Percentiles rank a stretch among this genome's conserved stretches.
Evolutionary conservation across 2,329 filamentous ascomycete genomes (phyloP).

Genomic region (Mycosphaerella sp.): DNA sequence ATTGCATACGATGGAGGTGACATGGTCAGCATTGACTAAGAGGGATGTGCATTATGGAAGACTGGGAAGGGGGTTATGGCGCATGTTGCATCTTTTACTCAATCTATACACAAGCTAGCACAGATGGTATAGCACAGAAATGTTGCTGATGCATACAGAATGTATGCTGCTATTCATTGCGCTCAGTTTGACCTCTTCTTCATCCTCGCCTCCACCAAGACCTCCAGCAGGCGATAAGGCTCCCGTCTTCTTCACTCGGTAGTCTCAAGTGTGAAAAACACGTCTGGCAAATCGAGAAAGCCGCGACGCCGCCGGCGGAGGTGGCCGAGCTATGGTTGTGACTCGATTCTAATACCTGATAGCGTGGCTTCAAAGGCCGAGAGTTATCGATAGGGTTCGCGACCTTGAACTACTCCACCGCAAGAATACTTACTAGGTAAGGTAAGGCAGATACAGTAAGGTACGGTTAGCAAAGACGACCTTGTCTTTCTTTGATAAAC

Average conservation of each 20-base stretch:
- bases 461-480: too few relatives aligned
- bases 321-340: conserved; percentile 1
- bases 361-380: conserved; percentile 1
- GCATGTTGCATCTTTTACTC: not conserved
- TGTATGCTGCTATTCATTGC: too few relatives aligned
- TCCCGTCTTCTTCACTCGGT: not conserved
- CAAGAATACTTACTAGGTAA: too few relatives aligned
- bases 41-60: not conserved
- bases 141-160: too few relatives aligned
- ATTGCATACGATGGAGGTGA: conserved; percentile 33
- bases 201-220: too few relatives aligned
- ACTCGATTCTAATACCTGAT: conserved; percentile 8
- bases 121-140: not conserved
- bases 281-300: not conserved
- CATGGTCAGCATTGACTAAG: conserved; percentile 17
- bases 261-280: conserved; percentile 3
- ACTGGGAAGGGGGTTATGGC: not conserved
- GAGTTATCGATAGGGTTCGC: conserved; percentile 6
- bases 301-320: conserved; percentile 1
- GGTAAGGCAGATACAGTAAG: too few relatives aligned
- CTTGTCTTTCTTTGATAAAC: too few relatives aligned
- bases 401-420: not conserved
- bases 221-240: too few relatives aligned
- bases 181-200: too few relatives aligned
- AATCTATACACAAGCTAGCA: not conserved